These are phyloP conservation scores for Babesia ovis DNA, from an alignment of 169 alveolate genomes.

Conservation along the genomic window DNA sequence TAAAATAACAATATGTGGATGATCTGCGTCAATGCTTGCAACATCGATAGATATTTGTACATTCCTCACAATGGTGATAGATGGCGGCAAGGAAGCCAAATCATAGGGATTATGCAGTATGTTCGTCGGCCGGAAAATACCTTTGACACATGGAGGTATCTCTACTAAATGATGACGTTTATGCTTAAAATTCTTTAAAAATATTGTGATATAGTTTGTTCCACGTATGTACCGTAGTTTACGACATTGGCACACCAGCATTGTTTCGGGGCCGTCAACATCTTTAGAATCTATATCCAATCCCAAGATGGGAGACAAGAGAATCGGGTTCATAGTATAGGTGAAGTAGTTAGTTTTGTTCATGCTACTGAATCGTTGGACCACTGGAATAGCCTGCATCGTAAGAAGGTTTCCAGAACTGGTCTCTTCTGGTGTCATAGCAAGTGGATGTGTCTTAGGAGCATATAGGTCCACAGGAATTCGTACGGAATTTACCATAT, in stretches of 20 bases:
- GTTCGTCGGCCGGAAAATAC: conserved; percentile 1
- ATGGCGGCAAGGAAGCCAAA: too few relatives aligned
- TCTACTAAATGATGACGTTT: not conserved
- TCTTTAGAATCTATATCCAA: not conserved
- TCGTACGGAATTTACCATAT: too few relatives aligned
- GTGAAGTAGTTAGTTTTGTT: not conserved
- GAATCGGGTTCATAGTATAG: too few relatives aligned
- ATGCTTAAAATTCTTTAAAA: too few relatives aligned
- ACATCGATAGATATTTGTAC: not conserved
- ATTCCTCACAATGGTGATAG: too few relatives aligned
- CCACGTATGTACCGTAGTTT: not conserved
- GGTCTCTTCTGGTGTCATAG: too few relatives aligned
- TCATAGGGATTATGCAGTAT: too few relatives aligned
- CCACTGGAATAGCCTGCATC: too few relatives aligned
- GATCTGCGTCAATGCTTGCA: not conserved
- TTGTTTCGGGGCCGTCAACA: not conserved
- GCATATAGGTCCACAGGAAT: too few relatives aligned
- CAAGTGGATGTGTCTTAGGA: too few relatives aligned
- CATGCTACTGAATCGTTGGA: not conserved
- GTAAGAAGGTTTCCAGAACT: too few relatives aligned
- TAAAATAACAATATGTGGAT: not conserved
- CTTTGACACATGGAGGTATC: not conserved
- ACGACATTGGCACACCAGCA: not conserved
- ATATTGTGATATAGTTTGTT: not conserved
- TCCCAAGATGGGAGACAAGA: not conserved